Evolutionary conservation across 2,329 filamentous ascomycete genomes (phyloP).

Genomic region (Microthyrium microscopicum): DNA sequence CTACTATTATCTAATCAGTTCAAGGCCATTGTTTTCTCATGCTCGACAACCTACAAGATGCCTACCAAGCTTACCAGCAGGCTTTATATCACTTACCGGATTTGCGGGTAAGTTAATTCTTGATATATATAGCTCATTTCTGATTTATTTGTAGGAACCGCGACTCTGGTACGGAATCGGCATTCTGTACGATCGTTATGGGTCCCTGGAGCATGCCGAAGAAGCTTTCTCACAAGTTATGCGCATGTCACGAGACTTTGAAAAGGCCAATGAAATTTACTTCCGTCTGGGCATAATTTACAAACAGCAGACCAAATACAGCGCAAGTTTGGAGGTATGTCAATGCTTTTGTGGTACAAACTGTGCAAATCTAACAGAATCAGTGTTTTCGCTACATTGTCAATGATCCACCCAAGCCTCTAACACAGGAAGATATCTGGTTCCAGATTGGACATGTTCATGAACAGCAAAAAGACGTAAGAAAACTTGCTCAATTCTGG

Average conservation of each 20-base stretch:
- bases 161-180: constrained; percentile 99
- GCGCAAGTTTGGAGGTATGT: constrained; percentile 72
- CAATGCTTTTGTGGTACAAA: not conserved
- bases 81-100: constrained; percentile 84
- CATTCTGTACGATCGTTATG: constrained; percentile 91
- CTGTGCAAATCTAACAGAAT: constrained; percentile 7
- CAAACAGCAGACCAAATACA: constrained; percentile 93
- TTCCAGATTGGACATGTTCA: constrained; percentile 99
- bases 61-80: constrained; percentile 91
- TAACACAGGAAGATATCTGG: constrained; percentile 98
- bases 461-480: constrained; percentile 94
- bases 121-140: not conserved
- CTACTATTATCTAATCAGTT: constrained; percentile 9
- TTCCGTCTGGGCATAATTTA: constrained; percentile 99
- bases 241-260: constrained; percentile 94
- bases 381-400: constrained; percentile 99
- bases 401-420: constrained; percentile 70
- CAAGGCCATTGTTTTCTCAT: constrained; percentile 94
- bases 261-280: constrained; percentile 98
- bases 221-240: constrained; percentile 98
- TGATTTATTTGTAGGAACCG: constrained; percentile 47
- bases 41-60: constrained; percentile 96
- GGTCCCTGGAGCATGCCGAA: constrained; percentile 89
- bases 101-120: constrained; percentile 48
- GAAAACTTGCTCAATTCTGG: constrained; percentile 20